Base-by-base conservation (phyloP, 2,329 filamentous ascomycete species). In the Reticulascus tulasneorum region DNA sequence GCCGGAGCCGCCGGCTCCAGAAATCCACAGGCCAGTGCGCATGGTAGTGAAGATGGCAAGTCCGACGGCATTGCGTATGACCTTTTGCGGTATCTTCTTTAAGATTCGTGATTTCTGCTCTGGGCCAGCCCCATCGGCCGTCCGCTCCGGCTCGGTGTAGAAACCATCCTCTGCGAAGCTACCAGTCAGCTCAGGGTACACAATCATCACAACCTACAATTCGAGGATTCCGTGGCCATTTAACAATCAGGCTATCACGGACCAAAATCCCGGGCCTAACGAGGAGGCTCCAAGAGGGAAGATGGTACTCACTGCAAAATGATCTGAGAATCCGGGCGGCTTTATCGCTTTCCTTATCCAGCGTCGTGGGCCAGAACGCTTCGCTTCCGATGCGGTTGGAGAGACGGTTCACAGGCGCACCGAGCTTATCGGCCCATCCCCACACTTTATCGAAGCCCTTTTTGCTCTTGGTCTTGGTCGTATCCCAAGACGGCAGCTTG, bases 321-420 rank as follows among this genome's bases (percentile, higher is more conserved):
- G 80, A 84, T 54, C 77, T 77, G 20, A 95, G 59, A 29, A 94
- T 94, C 10, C 85, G 70, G 21, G 89, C 87, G 1, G 87, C 86
- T 66, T 94, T 95, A 62, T 94, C 87, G 49, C 83, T 84, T 65
- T 95, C 89, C 59, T 88, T 87, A 55, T 94, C 88, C 45, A 94
- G 68, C 1, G 82, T 82, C 35, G 84, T 86, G 1, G 89, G 88
- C 75, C 89, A 84, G 60, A 94, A 94, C n/a, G 86, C 83, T 60
- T 94, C 87, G 32, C 62, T 63, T n/a, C 87, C 87, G 19, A 94
- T 69, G 60, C 83, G 87, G 62, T 93, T 88, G n/a, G 83, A 86
- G 16, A 94, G 60, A 42, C 73, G 79, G 56, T 94, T 94, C 53
- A 94, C 79, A 3, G 87, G 87, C 3, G 75, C 77, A 12, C 84